Evolutionary conservation across 768 basidiomycete species (phyloP), one percentile per base, ranked within the genome.

Genomic region (Gloeostereum incarnatum): DNA sequence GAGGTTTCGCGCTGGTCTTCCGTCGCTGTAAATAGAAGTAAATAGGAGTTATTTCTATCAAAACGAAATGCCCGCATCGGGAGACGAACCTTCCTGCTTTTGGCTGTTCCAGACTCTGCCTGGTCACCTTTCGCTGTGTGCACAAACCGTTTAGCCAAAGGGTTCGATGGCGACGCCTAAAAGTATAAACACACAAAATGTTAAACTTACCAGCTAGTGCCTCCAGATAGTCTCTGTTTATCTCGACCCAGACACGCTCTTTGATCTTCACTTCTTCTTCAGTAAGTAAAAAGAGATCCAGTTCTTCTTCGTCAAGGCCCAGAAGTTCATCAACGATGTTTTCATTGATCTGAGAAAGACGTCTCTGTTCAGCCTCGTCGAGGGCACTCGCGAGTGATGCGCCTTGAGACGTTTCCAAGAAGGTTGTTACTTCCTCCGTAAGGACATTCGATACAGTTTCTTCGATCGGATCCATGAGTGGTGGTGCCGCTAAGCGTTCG

Each of bases 191-290:
- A 35, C 16, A 16, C 29, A 48, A 42, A 46, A 23, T 29, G 26
- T 42, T 49, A 9, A 5, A 63, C 75, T 55, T 48, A 86, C 89
- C 85, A 37, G 90, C 91, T 23, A 93, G 66, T 11, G 82, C 79
- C 53, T 91, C 84, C 24, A 97, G 61, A 56, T 94, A 97, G 22
- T 96, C 92, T 48, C 73, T 73, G 56, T 96, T 96, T 50, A 90
- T 66, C 60, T 93, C 90, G 34, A 93, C 89, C 92, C 92, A 97
- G 1, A 96, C 76, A 8, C 88, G 78, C 55, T 90, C 88, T 57
- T 87, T 97, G 51, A 89, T 68, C 54, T 67, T 77, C 3, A 87
- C 81, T 57, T 94, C 91, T 17, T 82, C 83, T 24, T 82, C 81
- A 6, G 70, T 75, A 17, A 92, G 59, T 39, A 89, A 62, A 52